Evolutionary conservation across 495 filamentous ascomycete genomes (phyloP).

Genomic region (Choiromyces venosus): DNA sequence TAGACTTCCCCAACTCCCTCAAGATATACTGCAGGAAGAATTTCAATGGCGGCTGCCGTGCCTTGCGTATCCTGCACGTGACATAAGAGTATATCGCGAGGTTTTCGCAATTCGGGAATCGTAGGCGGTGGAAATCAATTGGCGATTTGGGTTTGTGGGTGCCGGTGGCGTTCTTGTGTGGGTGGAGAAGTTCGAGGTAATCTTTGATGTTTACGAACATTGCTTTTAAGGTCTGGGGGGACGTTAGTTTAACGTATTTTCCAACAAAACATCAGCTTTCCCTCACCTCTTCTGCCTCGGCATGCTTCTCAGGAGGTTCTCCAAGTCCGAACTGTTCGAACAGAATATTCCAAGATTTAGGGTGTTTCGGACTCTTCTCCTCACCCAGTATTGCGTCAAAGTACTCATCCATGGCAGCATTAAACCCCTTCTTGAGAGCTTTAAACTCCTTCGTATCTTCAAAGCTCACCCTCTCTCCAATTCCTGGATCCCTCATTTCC

Average conservation of each 20-base stretch:
- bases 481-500: too few species aligned
- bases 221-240: background rate
- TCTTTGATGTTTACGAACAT: background rate
- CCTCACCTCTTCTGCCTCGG: background rate
- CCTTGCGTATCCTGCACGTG: background rate
- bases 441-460: too few species aligned
- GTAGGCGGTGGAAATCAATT: background rate
- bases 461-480: too few species aligned
- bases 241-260: background rate
- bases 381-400: background rate
- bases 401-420: too few species aligned
- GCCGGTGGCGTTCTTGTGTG: too few species aligned
- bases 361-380: background rate
- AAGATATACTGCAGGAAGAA: background rate
- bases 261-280: background rate
- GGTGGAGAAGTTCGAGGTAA: background rate
- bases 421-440: too few species aligned
- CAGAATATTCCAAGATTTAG: background rate
- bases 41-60: background rate
- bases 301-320: background rate
- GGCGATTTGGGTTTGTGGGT: background rate
- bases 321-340: background rate
- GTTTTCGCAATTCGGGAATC: background rate
- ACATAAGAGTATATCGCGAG: background rate
- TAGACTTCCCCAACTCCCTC: too few species aligned